Evolutionary conservation across 305 asterid species (phyloP).

Genomic region (Plantago coronopus): DNA sequence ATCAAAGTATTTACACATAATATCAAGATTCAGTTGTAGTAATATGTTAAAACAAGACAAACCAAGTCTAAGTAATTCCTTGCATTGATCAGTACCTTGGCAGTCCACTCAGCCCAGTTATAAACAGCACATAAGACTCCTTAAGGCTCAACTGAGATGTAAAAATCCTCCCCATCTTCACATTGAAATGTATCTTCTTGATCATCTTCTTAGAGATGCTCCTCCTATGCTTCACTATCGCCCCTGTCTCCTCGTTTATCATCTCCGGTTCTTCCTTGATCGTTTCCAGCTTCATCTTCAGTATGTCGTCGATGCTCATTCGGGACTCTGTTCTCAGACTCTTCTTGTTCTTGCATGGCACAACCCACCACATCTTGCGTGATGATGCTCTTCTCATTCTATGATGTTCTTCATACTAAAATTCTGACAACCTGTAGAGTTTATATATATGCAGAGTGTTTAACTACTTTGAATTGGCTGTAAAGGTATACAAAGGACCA

Average conservation of each 20-base stretch:
- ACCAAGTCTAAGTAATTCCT: not conserved
- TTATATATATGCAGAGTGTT: not conserved
- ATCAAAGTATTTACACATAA: slow-evolving; percentile 5
- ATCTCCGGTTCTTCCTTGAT: slow-evolving; percentile 60
- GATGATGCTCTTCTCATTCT: slow-evolving; percentile 39
- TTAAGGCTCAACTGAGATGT: slow-evolving; percentile 43
- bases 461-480: slow-evolving; percentile 27
- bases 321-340: slow-evolving; percentile 37
- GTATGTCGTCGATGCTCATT: slow-evolving; percentile 57
- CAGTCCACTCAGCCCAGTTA: slow-evolving; percentile 56
- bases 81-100: slow-evolving; percentile 31
- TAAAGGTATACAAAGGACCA: slow-evolving; percentile 26
- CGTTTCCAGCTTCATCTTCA: slow-evolving; percentile 70
- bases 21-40: slow-evolving; percentile 2
- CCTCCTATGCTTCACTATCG: slow-evolving; percentile 19
- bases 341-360: slow-evolving; percentile 37
- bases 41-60: slow-evolving; percentile 4
- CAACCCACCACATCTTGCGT: slow-evolving; percentile 52
- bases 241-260: slow-evolving; percentile 25
- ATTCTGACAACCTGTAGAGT: not conserved
- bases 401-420: not conserved
- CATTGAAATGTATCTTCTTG: slow-evolving; percentile 40
- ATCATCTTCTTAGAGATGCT: slow-evolving; percentile 30
- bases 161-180: slow-evolving; percentile 39
- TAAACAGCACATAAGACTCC: slow-evolving; percentile 55